phyloP scores from a whole-genome alignment of 2,329 filamentous ascomycete species.

The Pestalotiopsis sp. region DNA sequence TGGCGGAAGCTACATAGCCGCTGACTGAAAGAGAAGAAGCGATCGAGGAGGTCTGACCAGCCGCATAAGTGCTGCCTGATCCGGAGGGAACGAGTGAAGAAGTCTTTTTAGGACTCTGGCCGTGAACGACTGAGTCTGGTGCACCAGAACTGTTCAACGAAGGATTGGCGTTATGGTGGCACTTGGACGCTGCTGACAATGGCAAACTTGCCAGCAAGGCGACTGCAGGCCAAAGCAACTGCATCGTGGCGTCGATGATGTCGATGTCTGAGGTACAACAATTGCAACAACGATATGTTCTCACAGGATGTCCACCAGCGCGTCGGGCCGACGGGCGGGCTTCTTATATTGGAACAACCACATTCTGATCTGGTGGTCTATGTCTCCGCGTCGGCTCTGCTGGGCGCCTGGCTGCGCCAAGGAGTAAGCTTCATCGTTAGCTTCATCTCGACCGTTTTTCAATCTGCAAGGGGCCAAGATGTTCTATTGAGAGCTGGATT shows the following conservation, averaged over 20 bases:
- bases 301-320: neutral
- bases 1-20: neutral
- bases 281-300: neutral
- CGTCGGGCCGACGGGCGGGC: neutral
- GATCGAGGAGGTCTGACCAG: neutral
- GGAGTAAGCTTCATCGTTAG: neutral
- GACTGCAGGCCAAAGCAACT: constrained; percentile 1
- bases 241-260: neutral
- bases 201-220: neutral
- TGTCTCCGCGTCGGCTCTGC: neutral
- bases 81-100: neutral
- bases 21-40: neutral
- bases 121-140: neutral
- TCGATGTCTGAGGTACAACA: neutral
- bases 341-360: neutral
- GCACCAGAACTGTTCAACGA: neutral
- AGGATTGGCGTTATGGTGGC: neutral
- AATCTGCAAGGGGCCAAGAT: neutral
- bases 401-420: neutral
- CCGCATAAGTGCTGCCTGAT: neutral
- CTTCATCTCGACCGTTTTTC: neutral
- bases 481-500: neutral
- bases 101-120: neutral
- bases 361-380: neutral
- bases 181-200: neutral